A percentile compares a stretch with the other conserved stretches of the same genome.
Conservation (phyloP, 2,329 filamentous ascomycete species). For the Neonectria hederae region DNA sequence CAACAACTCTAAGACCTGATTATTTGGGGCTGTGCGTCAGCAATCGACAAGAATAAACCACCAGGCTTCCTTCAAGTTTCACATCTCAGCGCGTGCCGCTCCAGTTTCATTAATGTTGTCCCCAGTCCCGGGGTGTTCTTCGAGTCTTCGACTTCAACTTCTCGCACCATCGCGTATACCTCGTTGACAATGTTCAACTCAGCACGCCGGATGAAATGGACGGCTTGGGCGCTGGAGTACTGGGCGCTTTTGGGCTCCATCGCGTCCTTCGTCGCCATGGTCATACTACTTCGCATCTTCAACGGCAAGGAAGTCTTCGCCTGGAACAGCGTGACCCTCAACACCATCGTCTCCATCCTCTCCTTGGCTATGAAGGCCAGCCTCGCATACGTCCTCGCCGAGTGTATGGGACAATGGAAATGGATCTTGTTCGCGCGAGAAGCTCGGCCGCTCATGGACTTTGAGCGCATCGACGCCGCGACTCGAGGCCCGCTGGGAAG, state of each 20-base stretch:
- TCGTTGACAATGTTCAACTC: neutral
- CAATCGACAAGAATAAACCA: neutral
- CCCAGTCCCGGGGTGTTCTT: neutral
- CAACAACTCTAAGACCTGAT: neutral
- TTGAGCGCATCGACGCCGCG: conserved; percentile 30
- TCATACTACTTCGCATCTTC: conserved; percentile 13
- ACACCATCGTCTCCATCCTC: conserved; percentile 30
- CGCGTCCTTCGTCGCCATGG: conserved; percentile 15
- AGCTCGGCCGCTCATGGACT: conserved; percentile 27
- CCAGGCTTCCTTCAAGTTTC: neutral
- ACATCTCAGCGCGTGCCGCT: neutral
- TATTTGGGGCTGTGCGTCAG: neutral
- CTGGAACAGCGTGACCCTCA: conserved; percentile 30
- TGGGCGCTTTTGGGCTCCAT: conserved; percentile 16
- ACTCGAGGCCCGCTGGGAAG: conserved; percentile 29
- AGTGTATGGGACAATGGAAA: conserved; percentile 35
- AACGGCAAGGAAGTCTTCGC: conserved; percentile 24
- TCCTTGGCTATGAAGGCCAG: conserved; percentile 24
- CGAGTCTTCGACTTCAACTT: neutral
- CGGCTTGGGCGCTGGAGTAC: conserved; percentile 14
- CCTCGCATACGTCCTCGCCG: conserved; percentile 16
- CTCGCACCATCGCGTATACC: neutral
- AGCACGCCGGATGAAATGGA: neutral
- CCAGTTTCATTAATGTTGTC: neutral
- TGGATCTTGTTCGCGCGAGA: conserved; percentile 29